Evolutionary conservation across 2,329 filamentous ascomycete genomes (phyloP).

Genomic region (Aspergillaceae sp.): DNA sequence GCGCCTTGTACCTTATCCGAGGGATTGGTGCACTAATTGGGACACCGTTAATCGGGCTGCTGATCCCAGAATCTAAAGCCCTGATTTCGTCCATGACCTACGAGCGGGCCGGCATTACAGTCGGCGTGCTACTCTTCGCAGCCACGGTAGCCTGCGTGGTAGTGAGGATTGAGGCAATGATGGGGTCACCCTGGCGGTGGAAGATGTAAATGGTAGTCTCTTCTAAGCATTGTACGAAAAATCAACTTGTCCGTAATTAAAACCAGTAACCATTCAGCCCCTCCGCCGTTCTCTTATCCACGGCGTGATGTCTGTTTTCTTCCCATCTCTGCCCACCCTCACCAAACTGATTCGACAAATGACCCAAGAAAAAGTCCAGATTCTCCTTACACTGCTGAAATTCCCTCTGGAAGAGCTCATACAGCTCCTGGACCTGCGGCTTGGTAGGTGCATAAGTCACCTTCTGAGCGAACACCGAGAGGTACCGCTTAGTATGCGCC

Average conservation of each 20-base stretch:
- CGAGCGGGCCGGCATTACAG: constrained; percentile 17
- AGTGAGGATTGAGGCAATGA: constrained; percentile 19
- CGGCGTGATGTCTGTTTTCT: constrained; percentile 23
- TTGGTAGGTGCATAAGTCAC: constrained; percentile 19
- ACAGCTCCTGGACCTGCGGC: constrained; percentile 20
- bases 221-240: neutral
- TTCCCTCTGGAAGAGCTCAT: constrained; percentile 19
- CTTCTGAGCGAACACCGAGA: constrained; percentile 20
- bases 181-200: constrained; percentile 15
- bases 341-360: constrained; percentile 25
- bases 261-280: constrained; percentile 11
- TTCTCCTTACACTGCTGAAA: constrained; percentile 23
- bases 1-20: constrained; percentile 31
- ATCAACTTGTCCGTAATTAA: neutral
- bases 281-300: constrained; percentile 7
- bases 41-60: constrained; percentile 26
- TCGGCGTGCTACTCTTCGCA: constrained; percentile 18
- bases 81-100: constrained; percentile 13
- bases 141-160: constrained; percentile 19
- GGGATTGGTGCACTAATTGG: constrained; percentile 31
- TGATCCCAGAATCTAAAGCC: constrained; percentile 16
- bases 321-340: constrained; percentile 24
- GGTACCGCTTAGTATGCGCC: constrained; percentile 21
- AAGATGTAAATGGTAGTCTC: constrained; percentile 7
- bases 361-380: constrained; percentile 27